These are phyloP conservation scores for Zymoseptoria passerinii DNA, from an alignment of 2,329 filamentous ascomycete species.

Conservation along the genomic window DNA sequence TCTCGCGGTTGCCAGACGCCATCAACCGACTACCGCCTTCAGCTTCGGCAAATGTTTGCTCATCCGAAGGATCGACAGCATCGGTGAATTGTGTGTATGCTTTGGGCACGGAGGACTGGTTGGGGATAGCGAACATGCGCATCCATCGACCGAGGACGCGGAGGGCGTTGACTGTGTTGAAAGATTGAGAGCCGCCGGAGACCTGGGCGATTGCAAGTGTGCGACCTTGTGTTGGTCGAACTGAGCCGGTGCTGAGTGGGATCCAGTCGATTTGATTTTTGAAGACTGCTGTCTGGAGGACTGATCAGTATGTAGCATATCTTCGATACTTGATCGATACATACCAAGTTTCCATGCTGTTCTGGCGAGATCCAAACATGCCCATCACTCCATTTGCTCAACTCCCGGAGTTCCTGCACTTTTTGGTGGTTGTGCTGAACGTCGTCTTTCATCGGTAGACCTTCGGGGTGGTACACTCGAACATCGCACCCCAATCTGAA, in stretches of 20 bases:
- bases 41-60: slow-evolving; percentile 12
- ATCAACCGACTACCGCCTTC: slow-evolving; percentile 24
- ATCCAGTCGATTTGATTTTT: slow-evolving; percentile 68
- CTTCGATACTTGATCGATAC: slow-evolving; percentile 9
- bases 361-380: slow-evolving; percentile 60
- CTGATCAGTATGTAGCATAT: background rate
- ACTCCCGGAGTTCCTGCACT: slow-evolving; percentile 53
- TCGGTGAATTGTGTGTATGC: slow-evolving; percentile 56
- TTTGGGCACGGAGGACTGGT: slow-evolving; percentile 56
- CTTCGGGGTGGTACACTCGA: slow-evolving; percentile 51
- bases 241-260: slow-evolving; percentile 51
- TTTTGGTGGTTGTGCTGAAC: slow-evolving; percentile 49
- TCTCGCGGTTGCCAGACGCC: slow-evolving; percentile 20
- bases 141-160: slow-evolving; percentile 56
- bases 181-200: slow-evolving; percentile 56
- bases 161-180: slow-evolving; percentile 60
- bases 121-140: slow-evolving; percentile 45
- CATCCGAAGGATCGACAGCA: slow-evolving; percentile 28
- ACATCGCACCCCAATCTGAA: slow-evolving; percentile 59
- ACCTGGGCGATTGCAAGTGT: slow-evolving; percentile 57
- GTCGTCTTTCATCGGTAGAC: slow-evolving; percentile 57
- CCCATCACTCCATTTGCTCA: slow-evolving; percentile 58
- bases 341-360: slow-evolving; percentile 56
- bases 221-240: slow-evolving; percentile 58
- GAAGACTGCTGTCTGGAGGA: slow-evolving; percentile 51